Percentiles rank a stretch among this genome's conserved stretches.
phyloP scores from a whole-genome alignment of 2,329 filamentous ascomycete species.

The Fusarium fracticaudum region DNA sequence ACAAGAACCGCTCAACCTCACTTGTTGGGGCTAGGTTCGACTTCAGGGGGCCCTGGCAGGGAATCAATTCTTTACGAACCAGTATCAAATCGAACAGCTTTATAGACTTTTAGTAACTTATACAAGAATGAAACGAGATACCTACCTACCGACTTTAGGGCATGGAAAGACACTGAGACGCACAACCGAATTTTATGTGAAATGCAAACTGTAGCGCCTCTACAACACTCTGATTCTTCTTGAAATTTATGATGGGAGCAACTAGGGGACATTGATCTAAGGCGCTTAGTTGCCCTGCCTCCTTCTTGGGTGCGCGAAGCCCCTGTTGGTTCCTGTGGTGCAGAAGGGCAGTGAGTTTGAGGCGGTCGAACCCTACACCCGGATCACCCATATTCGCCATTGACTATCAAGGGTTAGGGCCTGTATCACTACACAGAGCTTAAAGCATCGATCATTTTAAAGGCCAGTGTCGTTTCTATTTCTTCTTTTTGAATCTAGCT shows the following conservation, averaged over 20 bases:
- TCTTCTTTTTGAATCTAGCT: background rate
- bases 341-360: background rate
- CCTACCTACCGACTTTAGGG: background rate
- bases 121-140: background rate
- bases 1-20: background rate
- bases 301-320: background rate
- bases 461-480: background rate
- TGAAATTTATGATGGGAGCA: rapidly evolving
- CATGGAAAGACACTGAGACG: background rate
- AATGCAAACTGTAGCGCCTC: background rate
- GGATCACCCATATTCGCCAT: too few species aligned
- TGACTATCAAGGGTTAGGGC: too few species aligned
- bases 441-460: too few species aligned
- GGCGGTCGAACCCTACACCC: too few species aligned
- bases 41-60: background rate
- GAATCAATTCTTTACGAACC: background rate
- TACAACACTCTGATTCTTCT: too few species aligned
- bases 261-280: rapidly evolving
- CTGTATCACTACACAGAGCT: background rate
- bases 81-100: too few species aligned
- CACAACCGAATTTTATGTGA: background rate
- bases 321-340: background rate
- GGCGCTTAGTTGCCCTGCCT: background rate
- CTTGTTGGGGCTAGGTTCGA: too few species aligned
- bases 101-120: background rate